These are phyloP conservation scores for Moricandia moricandioides DNA, from an alignment of 345 rosid genomes.

Conservation along the genomic window DNA sequence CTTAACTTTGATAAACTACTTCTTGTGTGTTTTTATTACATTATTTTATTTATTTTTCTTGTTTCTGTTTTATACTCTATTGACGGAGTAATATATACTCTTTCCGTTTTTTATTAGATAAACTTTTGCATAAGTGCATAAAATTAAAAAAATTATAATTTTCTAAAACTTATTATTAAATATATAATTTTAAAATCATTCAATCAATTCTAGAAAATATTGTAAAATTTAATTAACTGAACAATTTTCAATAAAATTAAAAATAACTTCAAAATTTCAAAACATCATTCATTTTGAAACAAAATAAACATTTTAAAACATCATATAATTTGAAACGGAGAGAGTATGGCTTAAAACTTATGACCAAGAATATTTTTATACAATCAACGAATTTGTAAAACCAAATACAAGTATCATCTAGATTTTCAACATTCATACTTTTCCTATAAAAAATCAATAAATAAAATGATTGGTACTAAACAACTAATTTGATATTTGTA, in stretches of 20 bases:
- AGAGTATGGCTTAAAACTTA: background rate
- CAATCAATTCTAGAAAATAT: too few species aligned
- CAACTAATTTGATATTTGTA: conserved; percentile 31
- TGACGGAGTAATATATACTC: conserved; percentile 4
- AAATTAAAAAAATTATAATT: too few species aligned
- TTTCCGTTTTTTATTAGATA: too few species aligned
- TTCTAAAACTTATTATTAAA: too few species aligned
- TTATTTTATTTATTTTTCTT: background rate
- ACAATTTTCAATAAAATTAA: too few species aligned
- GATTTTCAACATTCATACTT: conserved; percentile 22
- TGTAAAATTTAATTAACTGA: too few species aligned
- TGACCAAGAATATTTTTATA: background rate
- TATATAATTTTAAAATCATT: too few species aligned
- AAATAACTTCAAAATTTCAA: too few species aligned
- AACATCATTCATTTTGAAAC: too few species aligned
- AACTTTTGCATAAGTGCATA: too few species aligned
- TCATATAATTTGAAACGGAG: too few species aligned
- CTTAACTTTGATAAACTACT: background rate
- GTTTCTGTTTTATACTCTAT: background rate
- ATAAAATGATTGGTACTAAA: conserved; percentile 32
- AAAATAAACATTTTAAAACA: too few species aligned
- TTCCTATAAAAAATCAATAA: background rate
- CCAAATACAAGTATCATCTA: background rate
- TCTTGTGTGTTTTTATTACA: background rate
- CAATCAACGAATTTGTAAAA: conserved; percentile 15